Percentiles rank a stretch among this genome's conserved stretches.
Conservation (phyloP, 1,139 yeast genomes). For the Geotrichum cucujoidarum region DNA sequence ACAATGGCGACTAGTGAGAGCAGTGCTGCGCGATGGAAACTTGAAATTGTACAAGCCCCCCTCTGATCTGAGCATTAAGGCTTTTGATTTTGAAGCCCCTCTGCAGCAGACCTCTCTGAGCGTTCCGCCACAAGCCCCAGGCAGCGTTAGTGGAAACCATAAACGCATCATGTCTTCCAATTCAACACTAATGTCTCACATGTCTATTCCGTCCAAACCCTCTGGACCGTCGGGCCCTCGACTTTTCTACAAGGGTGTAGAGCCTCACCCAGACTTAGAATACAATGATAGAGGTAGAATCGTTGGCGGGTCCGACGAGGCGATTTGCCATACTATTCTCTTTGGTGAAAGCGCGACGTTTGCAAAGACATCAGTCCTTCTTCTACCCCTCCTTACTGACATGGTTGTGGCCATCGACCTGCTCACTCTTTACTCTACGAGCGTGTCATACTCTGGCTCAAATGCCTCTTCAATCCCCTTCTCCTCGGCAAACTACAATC, state of each 20-base stretch:
- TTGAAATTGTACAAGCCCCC: conserved; percentile 34
- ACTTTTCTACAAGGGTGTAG: conserved; percentile 22
- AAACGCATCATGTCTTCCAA: conserved; percentile 20
- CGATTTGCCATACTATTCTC: conserved; percentile 67
- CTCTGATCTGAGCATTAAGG: conserved; percentile 29
- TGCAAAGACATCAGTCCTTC: conserved; percentile 47
- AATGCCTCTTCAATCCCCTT: conserved; percentile 19
- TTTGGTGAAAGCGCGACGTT: conserved; percentile 45
- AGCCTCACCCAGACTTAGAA: conserved; percentile 66
- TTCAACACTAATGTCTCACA: conserved; percentile 15
- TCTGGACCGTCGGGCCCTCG: conserved; percentile 16
- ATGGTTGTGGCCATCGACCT: conserved; percentile 49
- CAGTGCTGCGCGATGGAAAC: conserved; percentile 31
- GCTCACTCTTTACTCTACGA: conserved; percentile 43
- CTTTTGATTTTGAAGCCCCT: conserved; percentile 28
- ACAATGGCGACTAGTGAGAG: conserved; percentile 33
- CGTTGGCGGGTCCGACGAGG: conserved; percentile 55
- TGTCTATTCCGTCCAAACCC: conserved; percentile 12
- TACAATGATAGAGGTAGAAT: conserved; percentile 48
- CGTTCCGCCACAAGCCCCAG: conserved; percentile 12
- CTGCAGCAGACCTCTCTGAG: conserved; percentile 12
- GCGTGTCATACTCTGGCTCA: conserved; percentile 17
- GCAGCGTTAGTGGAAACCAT: conserved; percentile 3
- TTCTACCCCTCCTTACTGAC: conserved; percentile 64
- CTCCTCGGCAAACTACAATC: conserved; percentile 17